These are phyloP conservation scores for Hypomyces rosellus DNA, from an alignment of 2,329 filamentous ascomycete species.

Conservation along the genomic window DNA sequence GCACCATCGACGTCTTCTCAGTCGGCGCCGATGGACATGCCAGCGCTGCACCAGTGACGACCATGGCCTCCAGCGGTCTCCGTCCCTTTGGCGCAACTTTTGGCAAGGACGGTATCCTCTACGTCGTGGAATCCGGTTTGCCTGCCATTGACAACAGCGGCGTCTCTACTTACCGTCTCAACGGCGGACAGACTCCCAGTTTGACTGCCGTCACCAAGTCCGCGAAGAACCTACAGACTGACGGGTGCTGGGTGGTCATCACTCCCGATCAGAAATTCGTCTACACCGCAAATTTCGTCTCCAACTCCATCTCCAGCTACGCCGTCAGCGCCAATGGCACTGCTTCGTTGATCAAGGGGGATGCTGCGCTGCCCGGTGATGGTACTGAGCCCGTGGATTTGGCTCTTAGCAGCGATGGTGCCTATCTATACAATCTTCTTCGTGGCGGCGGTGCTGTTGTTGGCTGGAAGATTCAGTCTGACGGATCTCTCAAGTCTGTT, in stretches of 20 bases:
- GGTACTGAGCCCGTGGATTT: conserved; percentile 15
- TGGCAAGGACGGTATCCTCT: conserved; percentile 8
- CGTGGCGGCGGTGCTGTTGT: conserved; percentile 16
- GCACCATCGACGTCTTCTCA: conserved; percentile 16
- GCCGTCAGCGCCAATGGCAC: conserved; percentile 12
- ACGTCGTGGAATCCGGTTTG: conserved; percentile 14
- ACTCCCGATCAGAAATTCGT: conserved; percentile 14
- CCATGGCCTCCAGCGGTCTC: conserved; percentile 12
- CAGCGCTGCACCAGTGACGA: conserved; percentile 7
- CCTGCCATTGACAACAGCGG: conserved; percentile 11
- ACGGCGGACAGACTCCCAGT: conserved; percentile 9
- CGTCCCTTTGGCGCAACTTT: conserved; percentile 14
- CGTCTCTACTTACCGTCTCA: conserved; percentile 14
- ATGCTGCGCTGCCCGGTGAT: conserved; percentile 14
- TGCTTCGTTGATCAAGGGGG: conserved; percentile 11
- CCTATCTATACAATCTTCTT: conserved; percentile 17
- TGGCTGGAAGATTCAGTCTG: conserved; percentile 14
- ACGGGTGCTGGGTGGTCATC: conserved; percentile 17
- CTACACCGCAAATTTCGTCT: conserved; percentile 17
- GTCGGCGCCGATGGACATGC: conserved; percentile 13
- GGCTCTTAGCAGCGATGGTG: conserved; percentile 15
- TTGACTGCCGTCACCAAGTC: conserved; percentile 13
- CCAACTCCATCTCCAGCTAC: conserved; percentile 17
- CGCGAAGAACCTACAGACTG: conserved; percentile 13
- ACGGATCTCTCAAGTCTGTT: conserved; percentile 16